Percentiles rank a stretch among this genome's conserved stretches.
phyloP scores from a whole-genome alignment of 1,284 basidiomycete species.

The Fomes fomentarius region DNA sequence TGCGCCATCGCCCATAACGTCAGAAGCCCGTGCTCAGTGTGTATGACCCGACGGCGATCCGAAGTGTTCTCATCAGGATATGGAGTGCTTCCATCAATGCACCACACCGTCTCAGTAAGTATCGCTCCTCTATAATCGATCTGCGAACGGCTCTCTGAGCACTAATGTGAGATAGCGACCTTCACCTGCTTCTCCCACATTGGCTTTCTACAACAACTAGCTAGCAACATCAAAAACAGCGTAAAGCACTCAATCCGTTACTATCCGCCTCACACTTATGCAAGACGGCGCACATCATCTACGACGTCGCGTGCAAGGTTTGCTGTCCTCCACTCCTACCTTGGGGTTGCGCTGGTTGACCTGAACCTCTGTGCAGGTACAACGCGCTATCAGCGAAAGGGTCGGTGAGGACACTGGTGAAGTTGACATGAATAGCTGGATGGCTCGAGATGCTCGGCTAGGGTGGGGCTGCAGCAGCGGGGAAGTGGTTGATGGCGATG shows the following conservation, averaged over 20 bases:
- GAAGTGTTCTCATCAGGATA: slow-evolving; percentile 43
- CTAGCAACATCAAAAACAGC: slow-evolving; percentile 14
- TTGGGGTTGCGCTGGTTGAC: too few relatives aligned
- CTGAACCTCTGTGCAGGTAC: too few relatives aligned
- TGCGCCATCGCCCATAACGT: not conserved
- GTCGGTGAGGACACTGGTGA: slow-evolving; percentile 18
- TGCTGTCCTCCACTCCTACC: too few relatives aligned
- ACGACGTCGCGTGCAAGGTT: slow-evolving; percentile 14
- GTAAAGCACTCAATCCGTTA: slow-evolving; percentile 20
- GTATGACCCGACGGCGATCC: slow-evolving; percentile 38
- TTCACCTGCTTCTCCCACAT: too few relatives aligned
- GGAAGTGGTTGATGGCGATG: too few relatives aligned
- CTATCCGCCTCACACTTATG: slow-evolving; percentile 19
- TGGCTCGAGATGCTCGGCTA: slow-evolving; percentile 44
- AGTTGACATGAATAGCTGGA: slow-evolving; percentile 40
- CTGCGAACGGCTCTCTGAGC: too few relatives aligned
- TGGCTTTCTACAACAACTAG: not conserved
- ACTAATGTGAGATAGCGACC: too few relatives aligned
- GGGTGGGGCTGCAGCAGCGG: too few relatives aligned
- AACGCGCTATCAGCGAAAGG: slow-evolving; percentile 24
- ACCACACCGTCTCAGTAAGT: slow-evolving; percentile 1
- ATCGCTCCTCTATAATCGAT: not conserved
- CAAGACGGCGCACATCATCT: slow-evolving; percentile 17
- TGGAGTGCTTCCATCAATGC: slow-evolving; percentile 11
- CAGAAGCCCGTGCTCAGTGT: slow-evolving; percentile 8